Evolutionary conservation across 257 asterid genomes (phyloP).

Genomic region (Penstemon davidsonii): DNA sequence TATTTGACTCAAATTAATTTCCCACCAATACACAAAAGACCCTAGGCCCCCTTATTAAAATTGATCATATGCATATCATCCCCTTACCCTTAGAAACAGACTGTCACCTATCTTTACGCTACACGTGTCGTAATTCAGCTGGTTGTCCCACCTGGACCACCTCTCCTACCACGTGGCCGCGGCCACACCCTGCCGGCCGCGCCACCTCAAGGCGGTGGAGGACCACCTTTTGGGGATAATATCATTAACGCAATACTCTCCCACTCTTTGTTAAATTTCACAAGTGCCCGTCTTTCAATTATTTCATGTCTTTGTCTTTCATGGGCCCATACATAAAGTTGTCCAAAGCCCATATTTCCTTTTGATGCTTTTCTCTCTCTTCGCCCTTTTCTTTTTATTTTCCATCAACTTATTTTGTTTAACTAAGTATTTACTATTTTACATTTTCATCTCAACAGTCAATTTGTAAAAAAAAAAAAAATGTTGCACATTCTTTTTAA

Average conservation of each 20-base stretch:
- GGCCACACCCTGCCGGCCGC: conserved; percentile 69
- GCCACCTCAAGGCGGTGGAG: conserved; percentile 58
- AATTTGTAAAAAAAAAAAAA: conserved; percentile 6
- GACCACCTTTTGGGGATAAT: conserved; percentile 55
- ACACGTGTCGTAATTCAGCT: conserved; percentile 39
- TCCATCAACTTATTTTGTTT: not conserved
- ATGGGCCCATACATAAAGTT: conserved; percentile 60
- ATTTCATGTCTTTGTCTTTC: conserved; percentile 58
- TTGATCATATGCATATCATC: not conserved
- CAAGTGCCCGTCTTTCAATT: conserved; percentile 48
- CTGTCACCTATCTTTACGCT: conserved; percentile 37
- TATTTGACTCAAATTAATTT: conserved; percentile 23
- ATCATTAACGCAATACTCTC: conserved; percentile 25
- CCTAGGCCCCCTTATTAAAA: not conserved
- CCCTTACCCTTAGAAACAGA: conserved; percentile 31
- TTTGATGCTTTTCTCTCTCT: conserved; percentile 28
- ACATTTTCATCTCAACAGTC: conserved; percentile 15
- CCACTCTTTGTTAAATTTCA: conserved; percentile 27
- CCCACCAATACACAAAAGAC: conserved; percentile 5
- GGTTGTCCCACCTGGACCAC: conserved; percentile 68
- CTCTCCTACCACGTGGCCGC: conserved; percentile 61
- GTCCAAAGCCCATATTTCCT: conserved; percentile 43
- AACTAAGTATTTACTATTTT: not conserved
- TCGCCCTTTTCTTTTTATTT: not conserved
- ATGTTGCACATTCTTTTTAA: conserved; percentile 18